Evolutionary conservation across 305 asterid species (phyloP).

Genomic region (Solanum chacoense): DNA sequence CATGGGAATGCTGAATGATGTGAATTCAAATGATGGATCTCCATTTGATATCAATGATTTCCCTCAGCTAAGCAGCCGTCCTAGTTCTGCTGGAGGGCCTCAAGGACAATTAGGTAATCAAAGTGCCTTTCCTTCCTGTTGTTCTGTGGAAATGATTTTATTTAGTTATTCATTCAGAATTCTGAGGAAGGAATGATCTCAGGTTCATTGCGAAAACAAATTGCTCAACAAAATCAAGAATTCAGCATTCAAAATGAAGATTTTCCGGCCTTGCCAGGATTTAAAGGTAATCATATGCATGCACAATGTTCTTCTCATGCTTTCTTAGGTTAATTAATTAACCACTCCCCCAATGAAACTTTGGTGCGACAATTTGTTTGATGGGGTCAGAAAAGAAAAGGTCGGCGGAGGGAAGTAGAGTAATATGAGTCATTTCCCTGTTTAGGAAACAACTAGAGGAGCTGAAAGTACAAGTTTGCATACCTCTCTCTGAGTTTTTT

Average conservation of each 20-base stretch:
- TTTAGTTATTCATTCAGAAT: conserved; percentile 12
- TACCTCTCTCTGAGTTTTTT: background rate
- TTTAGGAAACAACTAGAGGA: background rate
- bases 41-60: conserved; percentile 96
- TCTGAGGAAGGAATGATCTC: conserved; percentile 19
- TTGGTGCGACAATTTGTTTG: background rate
- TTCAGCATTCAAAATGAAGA: conserved; percentile 99
- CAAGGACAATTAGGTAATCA: conserved; percentile 85
- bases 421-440: background rate
- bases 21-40: conserved; percentile 75
- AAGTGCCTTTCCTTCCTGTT: conserved; percentile 4
- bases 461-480: background rate
- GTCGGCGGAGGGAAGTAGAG: background rate
- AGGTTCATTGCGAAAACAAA: conserved; percentile 95
- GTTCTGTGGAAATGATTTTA: conserved; percentile 4
- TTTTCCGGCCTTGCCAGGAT: conserved; percentile 98
- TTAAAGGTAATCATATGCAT: conserved; percentile 52
- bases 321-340: background rate
- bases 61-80: conserved; percentile 89
- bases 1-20: conserved; percentile 83
- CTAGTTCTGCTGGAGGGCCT: conserved; percentile 96
- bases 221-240: conserved; percentile 97
- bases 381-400: background rate
- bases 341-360: background rate
- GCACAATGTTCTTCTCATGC: background rate